A percentile compares a stretch with the other conserved stretches of the same genome.
These are phyloP conservation scores for Penicillium expansum DNA, from an alignment of 2,329 filamentous ascomycete species.

Conservation along the genomic window DNA sequence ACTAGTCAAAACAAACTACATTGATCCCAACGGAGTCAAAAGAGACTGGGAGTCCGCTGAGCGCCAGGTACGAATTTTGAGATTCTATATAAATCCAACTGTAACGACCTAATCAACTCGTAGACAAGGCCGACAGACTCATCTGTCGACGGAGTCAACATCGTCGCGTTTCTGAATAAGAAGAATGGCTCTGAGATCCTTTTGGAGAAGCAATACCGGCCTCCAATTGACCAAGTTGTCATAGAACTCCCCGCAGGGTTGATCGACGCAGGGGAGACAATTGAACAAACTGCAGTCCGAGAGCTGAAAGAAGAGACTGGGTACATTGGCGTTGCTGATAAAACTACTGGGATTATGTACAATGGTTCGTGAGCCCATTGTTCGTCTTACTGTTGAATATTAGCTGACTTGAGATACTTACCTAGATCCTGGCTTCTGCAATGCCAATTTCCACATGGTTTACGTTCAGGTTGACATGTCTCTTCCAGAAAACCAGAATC, in stretches of 20 bases:
- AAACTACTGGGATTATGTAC: slow-evolving; percentile 42
- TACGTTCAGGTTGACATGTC: slow-evolving; percentile 70
- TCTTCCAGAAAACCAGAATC: slow-evolving; percentile 65
- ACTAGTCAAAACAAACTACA: slow-evolving; percentile 42
- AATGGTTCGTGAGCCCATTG: slow-evolving; percentile 32
- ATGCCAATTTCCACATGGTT: slow-evolving; percentile 54
- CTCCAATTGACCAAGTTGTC: slow-evolving; percentile 55
- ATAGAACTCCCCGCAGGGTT: slow-evolving; percentile 61
- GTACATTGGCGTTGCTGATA: slow-evolving; percentile 51
- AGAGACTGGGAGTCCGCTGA: slow-evolving; percentile 46
- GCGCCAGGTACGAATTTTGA: slow-evolving; percentile 32
- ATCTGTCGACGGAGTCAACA: slow-evolving; percentile 53
- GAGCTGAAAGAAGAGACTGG: slow-evolving; percentile 62
- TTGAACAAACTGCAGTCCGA: slow-evolving; percentile 54
- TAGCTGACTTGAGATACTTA: background rate
- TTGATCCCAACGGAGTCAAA: slow-evolving; percentile 40
- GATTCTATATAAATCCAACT: background rate
- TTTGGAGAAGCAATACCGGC: slow-evolving; percentile 59
- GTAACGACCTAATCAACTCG: background rate
- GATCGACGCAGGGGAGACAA: slow-evolving; percentile 55
- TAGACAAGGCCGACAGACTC: slow-evolving; percentile 14
- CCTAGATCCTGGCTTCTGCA: slow-evolving; percentile 48
- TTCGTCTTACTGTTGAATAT: background rate
- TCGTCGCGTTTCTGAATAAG: slow-evolving; percentile 56
- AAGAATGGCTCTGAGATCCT: slow-evolving; percentile 49